Percentiles rank a stretch among this genome's conserved stretches.
phyloP scores from a whole-genome alignment of 371 early-diverging fungal species.

The Parasitella parasitica region DNA sequence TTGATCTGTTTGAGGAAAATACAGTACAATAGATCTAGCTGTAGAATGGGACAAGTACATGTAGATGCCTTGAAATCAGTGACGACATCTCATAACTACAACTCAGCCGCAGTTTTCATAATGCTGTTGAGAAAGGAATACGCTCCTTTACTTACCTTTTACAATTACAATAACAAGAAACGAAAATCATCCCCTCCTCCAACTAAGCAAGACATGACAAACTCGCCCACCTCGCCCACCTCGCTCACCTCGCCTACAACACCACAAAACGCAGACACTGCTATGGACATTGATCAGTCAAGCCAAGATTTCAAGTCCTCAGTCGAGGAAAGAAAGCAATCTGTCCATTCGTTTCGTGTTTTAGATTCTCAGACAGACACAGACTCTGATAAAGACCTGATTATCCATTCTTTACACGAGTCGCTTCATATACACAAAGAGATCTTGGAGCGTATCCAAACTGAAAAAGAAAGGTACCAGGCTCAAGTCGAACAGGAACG shows the following conservation, averaged over 20 bases:
- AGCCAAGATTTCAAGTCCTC: conserved; percentile 1
- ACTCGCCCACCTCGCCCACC: background rate
- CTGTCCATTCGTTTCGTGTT: conserved; percentile 18
- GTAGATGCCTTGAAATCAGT: conserved; percentile 1
- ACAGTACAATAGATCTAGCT: too few species aligned
- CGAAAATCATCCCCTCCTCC: background rate
- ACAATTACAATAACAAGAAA: conserved; percentile 1
- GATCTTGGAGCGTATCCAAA: conserved; percentile 39
- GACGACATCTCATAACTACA: conserved; percentile 1
- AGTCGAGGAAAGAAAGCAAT: conserved; percentile 8
- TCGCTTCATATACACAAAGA: conserved; percentile 47
- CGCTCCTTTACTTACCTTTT: conserved; percentile 17
- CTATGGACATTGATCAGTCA: background rate
- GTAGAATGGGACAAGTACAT: conserved; percentile 1
- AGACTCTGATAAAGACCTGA: conserved; percentile 31
- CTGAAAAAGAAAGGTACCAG: conserved; percentile 31
- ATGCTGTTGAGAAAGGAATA: conserved; percentile 18
- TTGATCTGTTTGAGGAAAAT: background rate
- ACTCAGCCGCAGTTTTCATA: conserved; percentile 21
- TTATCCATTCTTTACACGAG: conserved; percentile 39
- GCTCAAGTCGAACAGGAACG: conserved; percentile 27
- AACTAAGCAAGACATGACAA: too few species aligned
- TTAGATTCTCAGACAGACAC: conserved; percentile 10
- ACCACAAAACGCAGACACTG: background rate
- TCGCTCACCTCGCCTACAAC: too few species aligned